phyloP scores from a whole-genome alignment of 352 stramenopile genomes.

The Phytophthora europaea region DNA sequence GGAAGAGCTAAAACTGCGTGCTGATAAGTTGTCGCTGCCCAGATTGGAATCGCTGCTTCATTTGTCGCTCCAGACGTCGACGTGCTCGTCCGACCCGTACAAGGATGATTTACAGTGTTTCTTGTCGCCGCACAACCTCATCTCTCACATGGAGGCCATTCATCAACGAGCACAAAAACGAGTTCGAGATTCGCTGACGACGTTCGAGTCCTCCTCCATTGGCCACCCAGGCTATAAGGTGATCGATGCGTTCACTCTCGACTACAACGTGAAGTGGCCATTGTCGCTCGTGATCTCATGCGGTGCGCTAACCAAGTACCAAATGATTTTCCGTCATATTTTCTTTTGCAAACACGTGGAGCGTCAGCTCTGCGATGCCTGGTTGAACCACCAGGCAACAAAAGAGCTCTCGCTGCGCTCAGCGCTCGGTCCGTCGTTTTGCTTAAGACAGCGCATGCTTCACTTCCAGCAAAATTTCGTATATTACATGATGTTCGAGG shows the following conservation, averaged over 20 bases:
- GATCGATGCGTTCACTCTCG: slow-evolving; percentile 97
- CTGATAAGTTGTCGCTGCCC: slow-evolving; percentile 89
- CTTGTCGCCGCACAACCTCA: slow-evolving; percentile 89
- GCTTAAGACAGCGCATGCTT: slow-evolving; percentile 98
- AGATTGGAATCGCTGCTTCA: slow-evolving; percentile 96
- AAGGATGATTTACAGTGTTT: slow-evolving; percentile 93
- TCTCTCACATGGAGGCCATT: slow-evolving; percentile 94
- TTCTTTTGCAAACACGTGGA: slow-evolving; percentile 99
- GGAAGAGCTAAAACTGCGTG: slow-evolving; percentile 92
- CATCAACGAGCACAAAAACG: slow-evolving; percentile 85
- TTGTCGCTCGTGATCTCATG: slow-evolving; percentile 97
- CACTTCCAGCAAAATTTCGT: slow-evolving; percentile 99
- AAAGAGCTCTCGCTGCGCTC: slow-evolving; percentile 92
- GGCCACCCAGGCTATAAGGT: slow-evolving; percentile 89
- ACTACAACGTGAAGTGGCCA: slow-evolving; percentile 98
- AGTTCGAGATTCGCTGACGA: slow-evolving; percentile 76
- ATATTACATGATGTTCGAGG: slow-evolving; percentile 99
- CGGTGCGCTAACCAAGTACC: slow-evolving; percentile 96
- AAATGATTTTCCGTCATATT: slow-evolving; percentile 99
- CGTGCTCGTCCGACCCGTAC: slow-evolving; percentile 90
- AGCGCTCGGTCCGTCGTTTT: slow-evolving; percentile 94
- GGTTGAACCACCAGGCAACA: slow-evolving; percentile 96
- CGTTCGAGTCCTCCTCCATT: slow-evolving; percentile 72
- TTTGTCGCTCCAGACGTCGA: slow-evolving; percentile 94
- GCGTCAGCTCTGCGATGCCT: slow-evolving; percentile 95